These are phyloP conservation scores for Novakomyces olei DNA, from an alignment of 805 yeast genomes.

Conservation along the genomic window DNA sequence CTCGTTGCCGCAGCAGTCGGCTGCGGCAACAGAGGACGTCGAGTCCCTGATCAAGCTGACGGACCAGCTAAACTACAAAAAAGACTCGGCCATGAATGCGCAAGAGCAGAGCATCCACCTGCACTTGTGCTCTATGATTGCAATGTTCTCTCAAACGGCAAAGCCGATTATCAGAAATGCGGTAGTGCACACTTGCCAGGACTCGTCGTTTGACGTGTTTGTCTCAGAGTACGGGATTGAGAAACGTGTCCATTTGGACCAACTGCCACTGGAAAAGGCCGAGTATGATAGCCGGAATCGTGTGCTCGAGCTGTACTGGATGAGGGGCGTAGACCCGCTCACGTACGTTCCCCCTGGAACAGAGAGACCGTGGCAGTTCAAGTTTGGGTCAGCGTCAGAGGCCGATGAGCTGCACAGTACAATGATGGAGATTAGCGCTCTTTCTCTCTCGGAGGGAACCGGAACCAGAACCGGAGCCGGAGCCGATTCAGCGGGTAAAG, in stretches of 20 bases:
- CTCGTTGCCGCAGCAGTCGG: no score
- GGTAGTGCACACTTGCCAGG: not conserved
- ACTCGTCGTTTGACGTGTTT: constrained; percentile 74
- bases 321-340: no score
- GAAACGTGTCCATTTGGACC: constrained; percentile 93
- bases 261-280: constrained; percentile 21
- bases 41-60: constrained; percentile 1
- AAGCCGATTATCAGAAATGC: not conserved
- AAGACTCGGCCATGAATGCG: not conserved
- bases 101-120: constrained; percentile 2
- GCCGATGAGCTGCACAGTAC: no score
- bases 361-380: no score
- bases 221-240: constrained; percentile 88
- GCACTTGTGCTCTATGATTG: not conserved
- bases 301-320: not conserved
- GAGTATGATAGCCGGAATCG: not conserved
- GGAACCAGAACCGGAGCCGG: no score
- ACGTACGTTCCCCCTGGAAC: no score
- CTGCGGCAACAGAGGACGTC: no score
- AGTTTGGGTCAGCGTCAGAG: no score
- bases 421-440: no score
- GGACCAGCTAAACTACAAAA: not conserved
- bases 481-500: no score
- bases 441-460: no score
- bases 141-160: not conserved